Evolutionary conservation across 495 filamentous ascomycete genomes (phyloP).

Genomic region (Xylaria venustula): DNA sequence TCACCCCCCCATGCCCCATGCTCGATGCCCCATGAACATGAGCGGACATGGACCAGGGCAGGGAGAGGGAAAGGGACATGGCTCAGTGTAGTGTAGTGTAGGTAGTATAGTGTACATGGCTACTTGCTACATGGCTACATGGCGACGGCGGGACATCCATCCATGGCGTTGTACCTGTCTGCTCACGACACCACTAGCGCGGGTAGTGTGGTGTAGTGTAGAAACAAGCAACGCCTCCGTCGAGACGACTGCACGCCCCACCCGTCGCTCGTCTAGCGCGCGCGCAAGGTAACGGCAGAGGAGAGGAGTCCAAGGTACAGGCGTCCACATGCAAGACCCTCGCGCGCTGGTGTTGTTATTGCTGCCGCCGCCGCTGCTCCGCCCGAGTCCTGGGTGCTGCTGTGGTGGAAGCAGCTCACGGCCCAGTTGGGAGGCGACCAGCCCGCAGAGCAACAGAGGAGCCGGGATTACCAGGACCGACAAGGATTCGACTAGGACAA

Average conservation of each 20-base stretch:
- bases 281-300: constrained; percentile 14
- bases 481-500: constrained; percentile 14
- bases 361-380: no score
- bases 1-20: constrained; percentile 13
- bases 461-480: constrained; percentile 8
- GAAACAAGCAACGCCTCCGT: constrained; percentile 18
- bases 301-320: not conserved
- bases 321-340: constrained; percentile 18
- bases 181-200: constrained; percentile 11
- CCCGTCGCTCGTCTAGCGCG: constrained; percentile 6
- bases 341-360: no score
- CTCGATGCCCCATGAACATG: constrained; percentile 12
- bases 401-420: not conserved
- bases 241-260: constrained; percentile 12
- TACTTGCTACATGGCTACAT: not conserved
- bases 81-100: no score
- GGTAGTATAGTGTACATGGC: constrained; percentile 12
- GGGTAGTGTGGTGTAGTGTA: not conserved
- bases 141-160: not conserved
- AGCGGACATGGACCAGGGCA: constrained; percentile 3
- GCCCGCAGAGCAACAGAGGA: not conserved
- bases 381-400: no score
- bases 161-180: constrained; percentile 16
- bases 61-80: no score
- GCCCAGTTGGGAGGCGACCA: not conserved